Evolutionary conservation across 2,329 filamentous ascomycete genomes (phyloP).

Genomic region (Alternaria atra): DNA sequence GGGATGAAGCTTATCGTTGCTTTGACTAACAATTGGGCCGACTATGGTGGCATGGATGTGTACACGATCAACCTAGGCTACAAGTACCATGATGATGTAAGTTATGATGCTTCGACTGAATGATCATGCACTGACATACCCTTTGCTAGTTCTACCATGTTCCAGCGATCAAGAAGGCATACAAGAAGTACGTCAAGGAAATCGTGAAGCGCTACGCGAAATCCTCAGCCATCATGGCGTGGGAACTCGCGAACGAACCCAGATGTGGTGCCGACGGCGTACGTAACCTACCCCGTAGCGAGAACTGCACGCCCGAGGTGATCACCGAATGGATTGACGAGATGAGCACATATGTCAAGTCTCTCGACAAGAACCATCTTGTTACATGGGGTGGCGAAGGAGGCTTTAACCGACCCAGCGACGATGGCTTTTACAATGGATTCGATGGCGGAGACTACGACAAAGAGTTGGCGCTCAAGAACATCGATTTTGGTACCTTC

Average conservation of each 20-base stretch:
- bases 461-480: slow-evolving; percentile 58
- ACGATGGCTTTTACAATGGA: slow-evolving; percentile 52
- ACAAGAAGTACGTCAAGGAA: slow-evolving; percentile 59
- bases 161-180: slow-evolving; percentile 62
- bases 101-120: not conserved
- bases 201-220: slow-evolving; percentile 61
- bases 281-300: slow-evolving; percentile 41
- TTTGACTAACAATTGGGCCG: slow-evolving; percentile 67
- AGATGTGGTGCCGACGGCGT: slow-evolving; percentile 40
- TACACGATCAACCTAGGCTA: slow-evolving; percentile 66
- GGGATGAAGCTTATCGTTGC: slow-evolving; percentile 64
- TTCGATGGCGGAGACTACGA: slow-evolving; percentile 65
- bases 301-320: slow-evolving; percentile 49
- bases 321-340: slow-evolving; percentile 62
- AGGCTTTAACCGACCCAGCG: slow-evolving; percentile 40
- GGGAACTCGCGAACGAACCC: slow-evolving; percentile 64
- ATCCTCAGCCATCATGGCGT: slow-evolving; percentile 62
- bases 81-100: slow-evolving; percentile 61
- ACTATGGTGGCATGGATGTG: slow-evolving; percentile 68
- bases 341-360: slow-evolving; percentile 65
- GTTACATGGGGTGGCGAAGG: slow-evolving; percentile 64
- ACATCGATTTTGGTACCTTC: slow-evolving; percentile 65
- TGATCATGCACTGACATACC: not conserved
- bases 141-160: slow-evolving; percentile 48
- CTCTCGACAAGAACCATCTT: slow-evolving; percentile 61